Evolutionary conservation across 805 yeast genomes (phyloP).

Genomic region (Priceomyces fermenticarens): DNA sequence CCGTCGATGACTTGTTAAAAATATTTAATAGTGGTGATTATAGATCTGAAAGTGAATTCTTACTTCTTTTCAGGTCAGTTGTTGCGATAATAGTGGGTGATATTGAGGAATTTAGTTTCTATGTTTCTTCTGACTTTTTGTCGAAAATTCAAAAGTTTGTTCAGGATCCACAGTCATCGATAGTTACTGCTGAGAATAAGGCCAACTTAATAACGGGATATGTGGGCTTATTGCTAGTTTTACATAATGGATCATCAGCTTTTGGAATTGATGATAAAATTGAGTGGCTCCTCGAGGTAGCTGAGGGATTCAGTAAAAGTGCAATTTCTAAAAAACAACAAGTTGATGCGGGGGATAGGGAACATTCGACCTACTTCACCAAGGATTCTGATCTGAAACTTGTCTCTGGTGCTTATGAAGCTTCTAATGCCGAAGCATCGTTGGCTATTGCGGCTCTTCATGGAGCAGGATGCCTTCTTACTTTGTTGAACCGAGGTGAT

Average conservation of each 20-base stretch:
- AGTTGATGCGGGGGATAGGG: constrained; percentile 41
- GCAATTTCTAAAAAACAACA: constrained; percentile 27
- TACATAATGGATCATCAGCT: constrained; percentile 48
- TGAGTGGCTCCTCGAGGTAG: constrained; percentile 41
- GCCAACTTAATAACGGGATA: constrained; percentile 37
- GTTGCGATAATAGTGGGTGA: constrained; percentile 46
- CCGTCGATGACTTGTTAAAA: constrained; percentile 30
- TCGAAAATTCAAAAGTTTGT: constrained; percentile 23
- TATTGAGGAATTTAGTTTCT: constrained; percentile 47
- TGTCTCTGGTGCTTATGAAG: constrained; percentile 28
- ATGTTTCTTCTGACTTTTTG: constrained; percentile 30
- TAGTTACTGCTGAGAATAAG: constrained; percentile 37
- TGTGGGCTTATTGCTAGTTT: constrained; percentile 36
- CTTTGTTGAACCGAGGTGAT: constrained; percentile 43
- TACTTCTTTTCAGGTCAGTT: constrained; percentile 37
- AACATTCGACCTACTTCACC: constrained; percentile 39
- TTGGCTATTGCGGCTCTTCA: constrained; percentile 45
- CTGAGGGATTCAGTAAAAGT: constrained; percentile 36
- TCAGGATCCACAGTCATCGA: constrained; percentile 30
- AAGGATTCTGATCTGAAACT: constrained; percentile 32
- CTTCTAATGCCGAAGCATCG: constrained; percentile 30
- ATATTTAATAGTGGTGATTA: constrained; percentile 30
- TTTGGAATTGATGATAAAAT: constrained; percentile 48
- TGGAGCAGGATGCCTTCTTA: constrained; percentile 44
- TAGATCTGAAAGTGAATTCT: constrained; percentile 38